Evolutionary conservation across 2,329 filamentous ascomycete species (phyloP).

Genomic region (Colletotrichum sp.): DNA sequence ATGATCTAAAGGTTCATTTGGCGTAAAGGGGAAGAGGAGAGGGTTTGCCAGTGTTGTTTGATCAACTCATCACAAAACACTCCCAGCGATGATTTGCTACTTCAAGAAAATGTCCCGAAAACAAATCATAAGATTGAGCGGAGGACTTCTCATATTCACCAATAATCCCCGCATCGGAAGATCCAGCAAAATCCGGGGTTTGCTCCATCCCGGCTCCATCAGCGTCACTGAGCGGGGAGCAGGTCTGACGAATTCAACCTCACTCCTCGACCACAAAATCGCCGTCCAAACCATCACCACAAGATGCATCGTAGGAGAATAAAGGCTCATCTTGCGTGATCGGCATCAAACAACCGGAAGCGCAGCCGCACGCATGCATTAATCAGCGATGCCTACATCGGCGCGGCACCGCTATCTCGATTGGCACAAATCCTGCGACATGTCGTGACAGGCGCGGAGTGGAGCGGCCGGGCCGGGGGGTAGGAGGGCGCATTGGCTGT

Average conservation of each 20-base stretch:
- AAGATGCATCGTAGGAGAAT: not conserved
- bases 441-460: slow-evolving; percentile 13
- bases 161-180: not conserved
- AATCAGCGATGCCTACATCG: slow-evolving; percentile 1
- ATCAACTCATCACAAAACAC: not conserved
- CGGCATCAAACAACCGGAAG: not conserved
- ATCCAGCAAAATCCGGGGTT: not conserved
- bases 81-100: not conserved
- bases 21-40: no score
- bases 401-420: not conserved
- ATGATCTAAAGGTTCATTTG: accelerated
- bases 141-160: accelerated
- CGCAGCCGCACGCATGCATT: not conserved
- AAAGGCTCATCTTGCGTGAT: not conserved
- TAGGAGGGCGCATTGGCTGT: not conserved
- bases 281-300: accelerated
- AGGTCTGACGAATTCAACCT: not conserved
- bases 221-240: not conserved
- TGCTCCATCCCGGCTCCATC: not conserved
- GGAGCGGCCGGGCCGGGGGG: not conserved
- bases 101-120: not conserved
- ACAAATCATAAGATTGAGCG: accelerated
- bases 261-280: not conserved
- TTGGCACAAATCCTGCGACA: slow-evolving; percentile 15
- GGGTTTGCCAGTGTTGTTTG: no score